Base-by-base conservation (phyloP, 2,329 filamentous ascomycete species). In the Stagonosporopsis chrysanthemi region DNA sequence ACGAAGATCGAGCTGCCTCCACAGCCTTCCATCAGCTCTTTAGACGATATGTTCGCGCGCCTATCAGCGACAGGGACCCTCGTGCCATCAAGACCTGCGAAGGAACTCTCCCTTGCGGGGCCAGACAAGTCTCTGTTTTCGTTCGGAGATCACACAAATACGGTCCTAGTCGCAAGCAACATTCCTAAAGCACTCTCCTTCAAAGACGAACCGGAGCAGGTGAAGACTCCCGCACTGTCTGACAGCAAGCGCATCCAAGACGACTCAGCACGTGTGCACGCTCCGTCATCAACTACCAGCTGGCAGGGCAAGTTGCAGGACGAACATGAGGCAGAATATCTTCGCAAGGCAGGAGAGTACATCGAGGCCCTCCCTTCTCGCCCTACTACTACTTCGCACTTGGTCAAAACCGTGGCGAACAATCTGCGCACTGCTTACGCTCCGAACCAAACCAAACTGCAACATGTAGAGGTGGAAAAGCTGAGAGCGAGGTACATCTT, bases 11-110 rank as follows among this genome's bases (percentile, higher is more conserved):
- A 62, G 9, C 19, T 42, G 7, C 45, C 33, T 23, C 19, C 26
- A 3, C 47, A n/a, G 14, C 31, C 7, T 19, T n/a, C 43, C 22
- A 62, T 58, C 23, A 39, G 49, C 15, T 55, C 52, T 7, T 38
- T 70, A 15, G 69, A 68, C 1, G 51, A 52, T 19, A 60, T 69
- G 44, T 71, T 64, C 45, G 63, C 65, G 14, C 64, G 62, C 7
- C 52, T 72, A 23, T 63, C 52, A 23, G 42, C 52, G 12, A 48
- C 35, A 28, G 39, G 15, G 6, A 12, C 49, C 6, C 8, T 39
- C 4, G 31, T 42, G 19, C 14, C 24, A 2, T 53, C 51, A 22
- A n/a, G 26, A 19, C 11, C 35, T 11, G 17, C 28, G 12, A 19
- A 52, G 19, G 19, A 39, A 12, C n/a, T 24, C 36, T 46, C 46